Conservation (phyloP, 192 early-diverging fungal species). For the Fimicolochytrium jonesii region DNA sequence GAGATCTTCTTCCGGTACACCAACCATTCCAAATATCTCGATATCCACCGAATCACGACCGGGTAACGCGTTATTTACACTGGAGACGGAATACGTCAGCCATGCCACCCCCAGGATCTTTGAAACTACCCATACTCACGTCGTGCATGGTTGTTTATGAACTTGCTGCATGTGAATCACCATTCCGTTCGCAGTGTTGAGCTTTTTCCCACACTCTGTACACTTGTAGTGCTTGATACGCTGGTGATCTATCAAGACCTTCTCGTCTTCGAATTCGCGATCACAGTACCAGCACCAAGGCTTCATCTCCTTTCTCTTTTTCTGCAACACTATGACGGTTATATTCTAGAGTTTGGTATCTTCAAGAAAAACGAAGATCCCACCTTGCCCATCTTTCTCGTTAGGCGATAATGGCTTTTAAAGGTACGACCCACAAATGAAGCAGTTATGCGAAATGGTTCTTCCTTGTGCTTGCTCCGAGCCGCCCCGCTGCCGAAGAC, state of each 20-base stretch:
- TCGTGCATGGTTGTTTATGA: slow-evolving; percentile 80
- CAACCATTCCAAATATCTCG: slow-evolving; percentile 94
- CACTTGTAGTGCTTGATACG: slow-evolving; percentile 95
- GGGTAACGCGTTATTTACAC: slow-evolving; percentile 79
- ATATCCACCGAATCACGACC: slow-evolving; percentile 83
- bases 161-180: slow-evolving; percentile 87
- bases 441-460: no score
- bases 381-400: no score
- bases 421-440: no score
- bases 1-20: slow-evolving; percentile 79
- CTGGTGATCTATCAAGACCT: slow-evolving; percentile 89
- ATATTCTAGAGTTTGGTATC: no score
- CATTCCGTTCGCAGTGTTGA: slow-evolving; percentile 88
- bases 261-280: slow-evolving; percentile 92
- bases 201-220: slow-evolving; percentile 72
- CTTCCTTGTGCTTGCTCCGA: no score
- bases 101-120: no score
- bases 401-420: no score
- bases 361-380: no score
- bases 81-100: slow-evolving; percentile 26
- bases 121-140: slow-evolving; percentile 50
- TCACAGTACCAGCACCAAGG: slow-evolving; percentile 83
- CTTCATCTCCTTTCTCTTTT: slow-evolving; percentile 51
- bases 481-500: no score
- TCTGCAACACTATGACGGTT: slow-evolving; percentile 11